phyloP scores from a whole-genome alignment of 441 rosid genomes.

The Syzygium syzygioides region DNA sequence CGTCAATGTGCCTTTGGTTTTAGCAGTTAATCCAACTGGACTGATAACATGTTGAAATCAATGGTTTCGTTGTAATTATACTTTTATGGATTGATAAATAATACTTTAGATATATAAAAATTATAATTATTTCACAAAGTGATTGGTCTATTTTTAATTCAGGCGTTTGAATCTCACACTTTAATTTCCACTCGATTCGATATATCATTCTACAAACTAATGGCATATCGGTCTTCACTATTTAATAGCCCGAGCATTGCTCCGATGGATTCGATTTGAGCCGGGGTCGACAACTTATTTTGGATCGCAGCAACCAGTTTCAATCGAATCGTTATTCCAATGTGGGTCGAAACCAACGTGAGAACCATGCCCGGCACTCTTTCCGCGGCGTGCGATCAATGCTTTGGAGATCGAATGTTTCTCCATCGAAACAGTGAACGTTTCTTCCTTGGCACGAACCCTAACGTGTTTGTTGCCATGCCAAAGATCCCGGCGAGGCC shows the following conservation, averaged over 20 bases:
- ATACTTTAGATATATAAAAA: neutral
- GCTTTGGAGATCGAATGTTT: neutral
- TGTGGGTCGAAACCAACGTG: neutral
- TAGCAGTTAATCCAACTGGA: neutral
- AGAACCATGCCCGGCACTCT: neutral
- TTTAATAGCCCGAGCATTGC: neutral
- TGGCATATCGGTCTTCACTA: neutral
- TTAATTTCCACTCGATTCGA: neutral
- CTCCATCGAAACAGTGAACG: neutral
- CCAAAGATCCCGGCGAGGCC: neutral
- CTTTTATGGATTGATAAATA: neutral
- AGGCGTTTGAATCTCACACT: neutral
- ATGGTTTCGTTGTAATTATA: neutral
- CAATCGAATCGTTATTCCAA: too few relatives aligned
- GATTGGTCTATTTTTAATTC: neutral
- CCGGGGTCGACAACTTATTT: neutral
- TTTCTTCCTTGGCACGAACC: neutral
- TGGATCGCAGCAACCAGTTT: neutral
- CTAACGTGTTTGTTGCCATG: neutral
- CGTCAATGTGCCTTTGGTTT: neutral
- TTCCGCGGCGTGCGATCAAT: neutral
- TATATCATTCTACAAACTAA: neutral
- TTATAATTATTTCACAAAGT: neutral
- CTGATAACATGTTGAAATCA: neutral
- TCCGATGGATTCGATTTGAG: neutral